These are phyloP conservation scores for Fraxinus dipetala DNA, from an alignment of 305 asterid genomes.

Conservation along the genomic window DNA sequence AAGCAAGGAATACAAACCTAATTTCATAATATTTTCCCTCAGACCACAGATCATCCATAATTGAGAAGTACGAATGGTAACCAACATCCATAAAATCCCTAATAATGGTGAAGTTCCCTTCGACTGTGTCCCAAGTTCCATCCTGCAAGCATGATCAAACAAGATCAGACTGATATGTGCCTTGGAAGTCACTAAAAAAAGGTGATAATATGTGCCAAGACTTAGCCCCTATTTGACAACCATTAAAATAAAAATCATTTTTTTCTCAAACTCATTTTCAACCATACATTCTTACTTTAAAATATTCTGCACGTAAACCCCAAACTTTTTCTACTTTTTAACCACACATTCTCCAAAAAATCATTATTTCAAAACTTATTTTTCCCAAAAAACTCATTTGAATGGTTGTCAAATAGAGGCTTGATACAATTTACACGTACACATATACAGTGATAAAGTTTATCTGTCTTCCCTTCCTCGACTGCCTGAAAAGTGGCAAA, in stretches of 20 bases:
- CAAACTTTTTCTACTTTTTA: too few species aligned
- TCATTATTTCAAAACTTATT: too few species aligned
- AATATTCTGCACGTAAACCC: too few species aligned
- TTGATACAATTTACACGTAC: slow-evolving; percentile 37
- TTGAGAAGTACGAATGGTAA: slow-evolving; percentile 67
- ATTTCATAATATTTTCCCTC: slow-evolving; percentile 70
- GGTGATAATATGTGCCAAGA: neutral
- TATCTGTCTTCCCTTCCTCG: slow-evolving; percentile 59
- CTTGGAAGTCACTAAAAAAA: slow-evolving; percentile 1
- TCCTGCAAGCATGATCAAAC: slow-evolving; percentile 52
- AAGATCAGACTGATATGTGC: neutral
- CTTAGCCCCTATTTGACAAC: neutral
- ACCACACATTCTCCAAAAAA: too few species aligned
- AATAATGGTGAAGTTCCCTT: slow-evolving; percentile 64
- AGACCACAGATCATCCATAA: slow-evolving; percentile 61
- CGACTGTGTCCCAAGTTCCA: slow-evolving; percentile 69
- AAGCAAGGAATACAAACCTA: slow-evolving; percentile 36
- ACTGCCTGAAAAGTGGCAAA: slow-evolving; percentile 84
- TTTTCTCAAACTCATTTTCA: neutral
- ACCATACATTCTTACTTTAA: too few species aligned
- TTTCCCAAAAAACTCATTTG: neutral
- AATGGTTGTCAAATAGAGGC: neutral
- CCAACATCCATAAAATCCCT: slow-evolving; percentile 75
- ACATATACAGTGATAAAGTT: slow-evolving; percentile 64
- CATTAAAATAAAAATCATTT: neutral